Evolutionary conservation across 1,139 yeast species (phyloP).

Genomic region (Pichia sp.): DNA sequence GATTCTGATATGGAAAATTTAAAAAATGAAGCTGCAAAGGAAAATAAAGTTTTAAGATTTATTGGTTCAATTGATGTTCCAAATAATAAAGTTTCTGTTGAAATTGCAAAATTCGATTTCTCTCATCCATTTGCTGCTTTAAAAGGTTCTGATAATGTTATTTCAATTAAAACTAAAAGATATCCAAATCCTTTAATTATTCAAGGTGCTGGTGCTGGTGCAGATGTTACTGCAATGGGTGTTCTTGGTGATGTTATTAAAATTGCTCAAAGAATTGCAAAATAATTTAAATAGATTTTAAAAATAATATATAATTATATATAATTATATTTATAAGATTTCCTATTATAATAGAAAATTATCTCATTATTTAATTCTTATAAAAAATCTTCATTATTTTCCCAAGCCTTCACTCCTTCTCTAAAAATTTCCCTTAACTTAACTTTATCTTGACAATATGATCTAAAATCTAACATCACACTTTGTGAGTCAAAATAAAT

Average conservation of each 20-base stretch:
- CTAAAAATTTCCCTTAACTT: conserved; percentile 47
- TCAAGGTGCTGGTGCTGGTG: conserved; percentile 99
- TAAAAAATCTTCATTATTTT: conserved; percentile 18
- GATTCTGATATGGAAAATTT: conserved; percentile 74
- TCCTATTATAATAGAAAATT: too few relatives aligned
- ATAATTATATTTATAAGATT: neutral
- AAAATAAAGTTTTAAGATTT: conserved; percentile 83
- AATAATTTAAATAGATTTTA: conserved; percentile 5
- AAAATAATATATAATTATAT: neutral
- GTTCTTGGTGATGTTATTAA: conserved; percentile 90
- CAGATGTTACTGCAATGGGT: conserved; percentile 98
- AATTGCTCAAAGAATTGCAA: conserved; percentile 76
- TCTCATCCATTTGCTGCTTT: conserved; percentile 95
- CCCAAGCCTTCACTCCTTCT: conserved; percentile 51
- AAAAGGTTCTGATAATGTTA: conserved; percentile 93
- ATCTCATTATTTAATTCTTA: neutral
- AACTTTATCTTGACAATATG: conserved; percentile 49
- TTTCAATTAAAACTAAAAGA: conserved; percentile 84
- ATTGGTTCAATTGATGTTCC: conserved; percentile 86
- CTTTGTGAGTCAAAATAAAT: conserved; percentile 55
- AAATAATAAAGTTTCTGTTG: conserved; percentile 67
- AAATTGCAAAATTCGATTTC: conserved; percentile 74
- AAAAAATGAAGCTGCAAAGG: conserved; percentile 74
- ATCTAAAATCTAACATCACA: conserved; percentile 63
- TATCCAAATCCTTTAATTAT: conserved; percentile 87